Base-by-base conservation (phyloP, 73 alveolate species). In the Stentor coeruleus region DNA sequence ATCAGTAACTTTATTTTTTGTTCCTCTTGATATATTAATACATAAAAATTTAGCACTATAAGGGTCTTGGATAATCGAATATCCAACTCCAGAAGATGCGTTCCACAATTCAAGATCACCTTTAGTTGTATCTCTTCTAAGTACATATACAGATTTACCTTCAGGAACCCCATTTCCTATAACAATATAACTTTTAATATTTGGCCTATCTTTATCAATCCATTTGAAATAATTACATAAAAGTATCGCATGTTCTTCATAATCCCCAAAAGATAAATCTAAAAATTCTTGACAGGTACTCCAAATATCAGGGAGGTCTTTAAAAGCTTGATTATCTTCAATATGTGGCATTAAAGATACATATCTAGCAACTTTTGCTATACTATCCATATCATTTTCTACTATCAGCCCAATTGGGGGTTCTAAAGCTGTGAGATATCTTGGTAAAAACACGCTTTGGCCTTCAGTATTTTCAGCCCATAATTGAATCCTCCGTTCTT, bases 91-190 rank as follows among this genome's bases (percentile, higher is more conserved):
- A 41, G 92, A 90, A 85, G 89, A 87, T 0, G 99, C 97, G 88
- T 96, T 95, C 99, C 99, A 97, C 55, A 97, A 74, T 85, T 97
- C 99, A 3, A 96, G 97, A 84, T 93, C 95, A 82, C 94, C 91
- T 57, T 83, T 89, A 72, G 86, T 90, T 1, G 82, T 74, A 15
- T 89, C 76, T 84, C 96, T 84, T 82, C 99, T 88, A 89, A 97
- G 86, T 3, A 97, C 99, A 91, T 97, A 97, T 20, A 92, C 88
- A 3, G 99, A 95, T 59, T 94, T 93, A 37, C 99, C 99, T 86
- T 97, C 99, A 15, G 99, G 99, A 58, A 93, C 93, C n/a, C 98
- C 99, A 74, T 88, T 93, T n/a, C 99, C 99, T 30, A 97, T 59
- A 6, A 94, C 91, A 28, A 97, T 86, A 89, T 95, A 97, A 77